phyloP scores from a whole-genome alignment of 108 stramenopile genomes.

The Pseudonitzschia pungens region DNA sequence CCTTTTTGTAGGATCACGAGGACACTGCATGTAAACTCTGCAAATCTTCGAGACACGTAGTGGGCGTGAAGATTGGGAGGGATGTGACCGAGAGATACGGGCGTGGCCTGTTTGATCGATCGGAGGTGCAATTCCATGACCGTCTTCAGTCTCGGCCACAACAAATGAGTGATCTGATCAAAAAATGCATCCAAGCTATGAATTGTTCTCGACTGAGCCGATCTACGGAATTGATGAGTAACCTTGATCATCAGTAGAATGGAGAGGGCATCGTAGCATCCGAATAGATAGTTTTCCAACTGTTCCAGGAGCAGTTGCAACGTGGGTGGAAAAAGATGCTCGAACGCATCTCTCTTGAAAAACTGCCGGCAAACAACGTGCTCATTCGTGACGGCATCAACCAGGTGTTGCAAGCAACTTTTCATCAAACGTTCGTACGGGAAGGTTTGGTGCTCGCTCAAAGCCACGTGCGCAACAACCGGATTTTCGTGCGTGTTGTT shows the following conservation, averaged over 20 bases:
- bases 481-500: conserved; percentile 47
- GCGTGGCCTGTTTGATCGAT: conserved; percentile 80
- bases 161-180: conserved; percentile 85
- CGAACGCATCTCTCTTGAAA: conserved; percentile 91
- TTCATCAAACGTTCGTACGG: conserved; percentile 96
- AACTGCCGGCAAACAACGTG: conserved; percentile 94
- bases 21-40: conserved; percentile 94
- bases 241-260: conserved; percentile 97
- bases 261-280: conserved; percentile 93
- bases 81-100: conserved; percentile 85
- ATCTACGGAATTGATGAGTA: conserved; percentile 85
- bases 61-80: conserved; percentile 87
- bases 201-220: conserved; percentile 88
- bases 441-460: conserved; percentile 73
- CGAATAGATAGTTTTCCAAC: conserved; percentile 95
- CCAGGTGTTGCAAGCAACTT: conserved; percentile 90
- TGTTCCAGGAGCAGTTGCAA: conserved; percentile 90
- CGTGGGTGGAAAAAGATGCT: conserved; percentile 84
- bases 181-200: conserved; percentile 91
- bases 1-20: conserved; percentile 84
- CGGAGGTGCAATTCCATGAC: conserved; percentile 93
- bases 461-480: conserved; percentile 91
- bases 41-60: conserved; percentile 94
- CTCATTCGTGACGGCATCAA: conserved; percentile 97
- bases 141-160: conserved; percentile 97